Percentiles rank a stretch among this genome's conserved stretches.
Conservation (phyloP, 2,329 filamentous ascomycete species). For the Diplodia scrobiculata region DNA sequence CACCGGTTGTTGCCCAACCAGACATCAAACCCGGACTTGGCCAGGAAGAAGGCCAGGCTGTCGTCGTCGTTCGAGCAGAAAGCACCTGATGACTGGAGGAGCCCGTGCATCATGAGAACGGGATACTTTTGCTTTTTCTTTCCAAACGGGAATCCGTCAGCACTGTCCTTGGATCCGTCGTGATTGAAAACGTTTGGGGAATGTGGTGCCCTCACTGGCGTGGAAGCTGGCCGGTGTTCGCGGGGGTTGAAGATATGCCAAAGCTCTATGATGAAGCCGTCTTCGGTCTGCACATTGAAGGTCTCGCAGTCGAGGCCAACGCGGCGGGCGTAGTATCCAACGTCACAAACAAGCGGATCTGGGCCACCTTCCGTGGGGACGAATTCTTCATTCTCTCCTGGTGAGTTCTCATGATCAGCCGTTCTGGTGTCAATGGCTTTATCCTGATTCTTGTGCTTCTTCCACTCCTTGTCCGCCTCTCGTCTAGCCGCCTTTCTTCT, state of each 20-base stretch:
- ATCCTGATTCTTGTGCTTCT: conserved; percentile 44
- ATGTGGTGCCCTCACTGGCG: conserved; percentile 55
- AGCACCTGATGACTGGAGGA: conserved; percentile 83
- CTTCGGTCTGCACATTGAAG: conserved; percentile 85
- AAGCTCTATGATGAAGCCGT: conserved; percentile 85
- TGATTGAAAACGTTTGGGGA: conserved; percentile 65
- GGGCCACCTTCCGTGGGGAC: conserved; percentile 76
- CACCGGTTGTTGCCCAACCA: conserved; percentile 95
- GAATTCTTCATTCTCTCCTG: conserved; percentile 56
- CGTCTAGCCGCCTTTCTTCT: conserved; percentile 60
- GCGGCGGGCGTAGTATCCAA: conserved; percentile 81
- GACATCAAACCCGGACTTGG: conserved; percentile 89
- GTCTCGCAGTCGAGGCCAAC: conserved; percentile 85
- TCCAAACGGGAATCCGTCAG: conserved; percentile 35
- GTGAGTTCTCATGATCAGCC: conserved; percentile 34
- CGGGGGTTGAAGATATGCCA: conserved; percentile 88
- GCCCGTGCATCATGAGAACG: conserved; percentile 81
- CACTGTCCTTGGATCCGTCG: background rate
- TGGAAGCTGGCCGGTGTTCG: conserved; percentile 62
- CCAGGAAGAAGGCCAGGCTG: conserved; percentile 86
- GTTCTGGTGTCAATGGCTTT: conserved; percentile 43
- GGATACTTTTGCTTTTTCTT: conserved; percentile 75
- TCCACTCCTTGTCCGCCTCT: conserved; percentile 66
- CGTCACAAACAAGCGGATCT: conserved; percentile 76
- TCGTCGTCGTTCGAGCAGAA: conserved; percentile 90